Evolutionary conservation across 225 moss, liverwort and hornwort genomes (phyloP), one percentile per base, ranked within the genome.

Genomic region (Marchantia polymorpha): DNA sequence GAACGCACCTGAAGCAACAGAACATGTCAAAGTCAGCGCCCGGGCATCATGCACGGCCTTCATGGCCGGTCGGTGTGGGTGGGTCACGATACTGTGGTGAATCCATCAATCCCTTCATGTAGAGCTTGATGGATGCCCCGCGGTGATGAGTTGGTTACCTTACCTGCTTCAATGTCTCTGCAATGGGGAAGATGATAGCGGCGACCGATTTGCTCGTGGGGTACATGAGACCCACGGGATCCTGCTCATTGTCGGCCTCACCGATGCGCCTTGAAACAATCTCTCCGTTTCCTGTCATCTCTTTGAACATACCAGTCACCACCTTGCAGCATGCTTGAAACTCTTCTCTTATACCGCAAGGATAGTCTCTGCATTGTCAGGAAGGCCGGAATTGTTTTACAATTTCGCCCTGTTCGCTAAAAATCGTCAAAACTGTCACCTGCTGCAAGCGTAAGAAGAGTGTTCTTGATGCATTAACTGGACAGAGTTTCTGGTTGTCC

Each of bases 221-320:
- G 46, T 93, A 93, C 52, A 97, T 87, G 30, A 97, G 90, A 48
- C 94, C 97, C 52, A 97, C 97, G 54, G 97, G 97, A 81, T 97
- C 97, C 93, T 83, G 82, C 78, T 94, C 97, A 82, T 97, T 97
- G 48, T 97, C 89, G 65, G 84, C 4, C 83, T 97, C 97, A 50
- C 97, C 97, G 51, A 97, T 97, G 12, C 92, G 93, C 83, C 93
- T 89, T 55, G 88, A 82, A 68, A 85, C 75, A 23, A 87, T 64
- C 52, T 86, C 85, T 85, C 87, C 87, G 52, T 73, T 83, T n/a
- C 80, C 83, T 50, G 85, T 81, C 73, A 87, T 72, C 29, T 51
- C 31, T 72, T 86, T 87, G 76, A 93, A 84, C 17, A 97, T 83
- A 79, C 86, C 86, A 76, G 90, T 87, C 17, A 93, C 90, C 80